Base-by-base conservation (phyloP, 163 green algal species). In the Chloromonas sp. region DNA sequence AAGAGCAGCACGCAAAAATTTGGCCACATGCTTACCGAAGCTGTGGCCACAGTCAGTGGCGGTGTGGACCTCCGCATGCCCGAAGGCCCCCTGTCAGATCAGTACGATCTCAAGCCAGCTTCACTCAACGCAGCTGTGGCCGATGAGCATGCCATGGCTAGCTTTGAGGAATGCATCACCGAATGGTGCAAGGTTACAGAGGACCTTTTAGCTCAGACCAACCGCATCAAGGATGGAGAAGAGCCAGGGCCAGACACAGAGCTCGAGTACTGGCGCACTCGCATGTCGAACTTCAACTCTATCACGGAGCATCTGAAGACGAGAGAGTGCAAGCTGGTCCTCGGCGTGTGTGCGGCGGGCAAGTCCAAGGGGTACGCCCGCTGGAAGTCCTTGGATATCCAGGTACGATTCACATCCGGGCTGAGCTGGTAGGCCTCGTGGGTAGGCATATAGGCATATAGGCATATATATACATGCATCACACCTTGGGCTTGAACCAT, bases 201-300 rank as follows among this genome's bases (percentile, higher is more conserved):
- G 86, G 71, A 57, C 57, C 87, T 97, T 82, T 89, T 98, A 83
- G 78, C 86, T 0, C 90, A 94, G 84, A 90, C 82, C 82, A 90
- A 92, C 84, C 86, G 84, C 71, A 90, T 90, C 79, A 90, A 89
- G 84, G 89, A 90, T 59, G 89, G 84, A 11, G 92, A 95, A 77
- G 89, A 95, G 84, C 89, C 91, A 77, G 95, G 95, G 0, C 95
- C 95, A 3, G 92, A 96, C 87, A 95, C 93, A 59, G 95, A 98
- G 93, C 89, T 98, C 3, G 92, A 96, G 85, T 96, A 94, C 91
- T 98, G 95, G 95, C 91, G 94, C n/a, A 87, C 83, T 0, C 91
- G 94, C 58, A 95, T 96, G 92, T 89, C 90, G 58, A 95, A 94
- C 88, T 93, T 98, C 86, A 96, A 96, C 86, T 92, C 88, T 57